A percentile compares a stretch with the other conserved stretches of the same genome.
These are phyloP conservation scores for Exserohilum rostratum DNA, from an alignment of 2,329 filamentous ascomycete species.

Conservation along the genomic window DNA sequence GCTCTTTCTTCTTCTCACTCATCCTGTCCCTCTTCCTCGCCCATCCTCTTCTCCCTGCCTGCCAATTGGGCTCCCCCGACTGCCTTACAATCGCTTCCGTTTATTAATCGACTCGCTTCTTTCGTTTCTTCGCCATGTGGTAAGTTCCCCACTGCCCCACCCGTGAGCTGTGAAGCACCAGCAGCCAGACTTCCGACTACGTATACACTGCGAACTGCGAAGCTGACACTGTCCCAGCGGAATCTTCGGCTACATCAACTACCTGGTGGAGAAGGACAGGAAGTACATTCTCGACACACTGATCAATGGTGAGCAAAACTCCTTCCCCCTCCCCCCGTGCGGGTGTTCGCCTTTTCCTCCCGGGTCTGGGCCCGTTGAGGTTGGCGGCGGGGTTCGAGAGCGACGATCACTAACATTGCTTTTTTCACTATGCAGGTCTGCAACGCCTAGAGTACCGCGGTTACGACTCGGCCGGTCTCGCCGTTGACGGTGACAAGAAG, in stretches of 20 bases:
- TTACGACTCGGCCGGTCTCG: conserved; percentile 96
- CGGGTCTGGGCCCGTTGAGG: background rate
- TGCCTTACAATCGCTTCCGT: conserved; percentile 37
- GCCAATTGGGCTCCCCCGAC: conserved; percentile 18
- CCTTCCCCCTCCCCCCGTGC: too few species aligned
- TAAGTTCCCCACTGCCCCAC: conserved; percentile 40
- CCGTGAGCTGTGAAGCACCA: conserved; percentile 2
- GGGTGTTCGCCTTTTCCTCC: conserved; percentile 3
- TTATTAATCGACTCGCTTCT: conserved; percentile 30
- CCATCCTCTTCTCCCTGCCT: conserved; percentile 20
- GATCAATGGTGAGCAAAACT: conserved; percentile 78
- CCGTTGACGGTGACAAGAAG: conserved; percentile 97
- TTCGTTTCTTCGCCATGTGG: conserved; percentile 47
- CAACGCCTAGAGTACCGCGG: conserved; percentile 97
- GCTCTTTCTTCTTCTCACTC: conserved; percentile 42
- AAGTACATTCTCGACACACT: conserved; percentile 95
- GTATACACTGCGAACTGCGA: too few species aligned
- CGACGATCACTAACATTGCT: conserved; percentile 31
- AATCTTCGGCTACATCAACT: conserved; percentile 99
- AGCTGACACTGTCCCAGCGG: conserved; percentile 63
- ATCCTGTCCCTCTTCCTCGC: conserved; percentile 17
- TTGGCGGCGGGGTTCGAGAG: conserved; percentile 8
- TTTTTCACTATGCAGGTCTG: conserved; percentile 66
- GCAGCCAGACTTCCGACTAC: background rate
- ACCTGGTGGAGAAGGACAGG: conserved; percentile 97